Percentiles rank a stretch among this genome's conserved stretches.
phyloP scores from a whole-genome alignment of 805 yeast genomes.

The Yarrowia divulgata region DNA sequence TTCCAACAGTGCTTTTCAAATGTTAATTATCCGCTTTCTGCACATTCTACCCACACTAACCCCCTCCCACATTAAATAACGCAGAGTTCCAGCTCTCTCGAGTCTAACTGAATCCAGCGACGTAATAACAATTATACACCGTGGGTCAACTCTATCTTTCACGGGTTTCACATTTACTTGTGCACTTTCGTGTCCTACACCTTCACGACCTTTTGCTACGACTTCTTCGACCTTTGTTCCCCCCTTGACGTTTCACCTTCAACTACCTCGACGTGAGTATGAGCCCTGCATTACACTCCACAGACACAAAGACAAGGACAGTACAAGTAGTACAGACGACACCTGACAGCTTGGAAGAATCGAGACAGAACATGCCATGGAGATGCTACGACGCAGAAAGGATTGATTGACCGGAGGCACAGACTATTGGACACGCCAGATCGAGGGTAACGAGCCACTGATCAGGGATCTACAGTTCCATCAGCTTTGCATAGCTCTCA shows the following conservation, averaged over 20 bases:
- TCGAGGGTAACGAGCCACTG: too few species aligned
- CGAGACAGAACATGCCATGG: too few species aligned
- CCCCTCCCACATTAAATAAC: conserved; percentile 13
- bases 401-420: too few species aligned
- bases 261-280: neutral
- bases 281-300: neutral
- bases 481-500: too few species aligned
- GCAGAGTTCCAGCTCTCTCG: conserved; percentile 30
- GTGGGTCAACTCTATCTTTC: conserved; percentile 23
- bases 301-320: too few species aligned
- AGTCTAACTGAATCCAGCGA: conserved; percentile 35
- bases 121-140: conserved; percentile 29
- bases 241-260: neutral
- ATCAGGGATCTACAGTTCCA: too few species aligned
- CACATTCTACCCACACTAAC: neutral
- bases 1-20: neutral
- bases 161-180: neutral
- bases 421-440: too few species aligned
- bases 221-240: neutral
- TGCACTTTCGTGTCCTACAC: conserved; percentile 8
- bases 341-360: too few species aligned
- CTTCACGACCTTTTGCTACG: neutral
- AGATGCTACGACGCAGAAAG: too few species aligned
- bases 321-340: neutral
- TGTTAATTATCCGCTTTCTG: neutral